Base-by-base conservation (phyloP, 495 filamentous ascomycete genomes). In the Pseudomonodictys pantanalensis region DNA sequence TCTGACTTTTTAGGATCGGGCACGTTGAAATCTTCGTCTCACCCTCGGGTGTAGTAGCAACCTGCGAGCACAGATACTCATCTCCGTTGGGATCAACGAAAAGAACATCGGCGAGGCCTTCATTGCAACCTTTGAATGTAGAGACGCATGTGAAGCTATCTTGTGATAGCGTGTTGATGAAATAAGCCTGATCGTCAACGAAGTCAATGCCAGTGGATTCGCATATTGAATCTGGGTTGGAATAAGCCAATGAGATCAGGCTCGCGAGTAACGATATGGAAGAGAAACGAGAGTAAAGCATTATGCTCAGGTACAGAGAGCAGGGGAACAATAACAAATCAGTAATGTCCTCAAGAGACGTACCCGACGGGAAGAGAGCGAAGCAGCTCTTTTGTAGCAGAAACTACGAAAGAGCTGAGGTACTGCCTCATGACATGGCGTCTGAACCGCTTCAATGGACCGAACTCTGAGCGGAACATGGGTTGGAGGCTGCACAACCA, bases 121-220 rank as follows among this genome's bases (percentile, higher is more conserved):
- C 56, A 39, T 64, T 52, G 54, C 71, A 74, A 30, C 68, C 69
- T 53, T 65, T 30, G 41, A 73, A 75, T 23, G 70, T 58, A 9
- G 65, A 67, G 7, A 69, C 68, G 46, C 64, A 69, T 2, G 71
- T 75, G 42, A 72, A 74, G 17, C 39, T 45, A 22, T 70, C 70
- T 8, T 28, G 54, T 0, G 70, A 72, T 8, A 67, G 50, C 10
- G 63, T 60, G 57, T 72, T 74, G 49, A 71, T 70, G 51, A 72
- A 74, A 52, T 72, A 74, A 28, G 48, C 23, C 6, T 57, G 57
- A 10, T 68, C 70, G 45, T 68, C 56, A 23, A 69, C 48, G 45
- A 71, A 74, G 57, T 74, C 70, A n/a, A 74, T 54, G 20, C 70
- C 70, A 39, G 44, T 70, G 5, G 66, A 62, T 17, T 60, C 24